These are phyloP conservation scores for Singerocomus inundabilis DNA, from an alignment of 1,284 basidiomycete species.

Conservation along the genomic window DNA sequence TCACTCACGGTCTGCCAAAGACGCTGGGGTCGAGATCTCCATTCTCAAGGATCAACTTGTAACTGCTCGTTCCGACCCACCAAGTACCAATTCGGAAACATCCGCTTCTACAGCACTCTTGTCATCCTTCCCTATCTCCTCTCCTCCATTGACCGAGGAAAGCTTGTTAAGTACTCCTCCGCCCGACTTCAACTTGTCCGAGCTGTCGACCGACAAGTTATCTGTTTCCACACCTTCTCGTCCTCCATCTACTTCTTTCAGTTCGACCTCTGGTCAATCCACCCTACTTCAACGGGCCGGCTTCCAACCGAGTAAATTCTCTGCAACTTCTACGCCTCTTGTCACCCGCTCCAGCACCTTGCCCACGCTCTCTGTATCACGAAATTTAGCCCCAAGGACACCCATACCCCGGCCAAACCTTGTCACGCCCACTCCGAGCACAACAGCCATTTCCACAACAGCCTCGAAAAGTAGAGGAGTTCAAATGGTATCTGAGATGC, in stretches of 20 bases:
- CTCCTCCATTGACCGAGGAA: conserved; percentile 31
- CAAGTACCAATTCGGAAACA: conserved; percentile 22
- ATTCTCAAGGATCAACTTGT: conserved; percentile 77
- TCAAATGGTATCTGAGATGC: conserved; percentile 87
- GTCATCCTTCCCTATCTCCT: conserved; percentile 20
- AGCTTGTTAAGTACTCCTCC: conserved; percentile 56
- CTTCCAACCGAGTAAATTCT: conserved; percentile 47
- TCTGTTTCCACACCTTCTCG: conserved; percentile 27
- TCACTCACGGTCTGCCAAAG: conserved; percentile 41
- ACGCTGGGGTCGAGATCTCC: conserved; percentile 82
- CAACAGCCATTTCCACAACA: conserved; percentile 37
- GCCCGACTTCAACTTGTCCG: conserved; percentile 61
- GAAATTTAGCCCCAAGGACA: conserved; percentile 46
- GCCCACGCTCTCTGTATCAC: conserved; percentile 47
- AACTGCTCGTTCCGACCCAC: conserved; percentile 37
- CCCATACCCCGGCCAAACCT: conserved; percentile 45
- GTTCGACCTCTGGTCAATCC: conserved; percentile 43
- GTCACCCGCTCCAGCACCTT: conserved; percentile 59
- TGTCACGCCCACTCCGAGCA: conserved; percentile 43
- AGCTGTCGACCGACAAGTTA: conserved; percentile 49
- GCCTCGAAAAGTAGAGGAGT: conserved; percentile 73
- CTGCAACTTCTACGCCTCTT: conserved; percentile 42
- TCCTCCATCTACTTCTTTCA: conserved; percentile 39
- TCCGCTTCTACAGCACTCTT: conserved; percentile 28
- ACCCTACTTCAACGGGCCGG: conserved; percentile 50